Base-by-base conservation (phyloP, 441 rosid genomes). In the Melastoma candidum region DNA sequence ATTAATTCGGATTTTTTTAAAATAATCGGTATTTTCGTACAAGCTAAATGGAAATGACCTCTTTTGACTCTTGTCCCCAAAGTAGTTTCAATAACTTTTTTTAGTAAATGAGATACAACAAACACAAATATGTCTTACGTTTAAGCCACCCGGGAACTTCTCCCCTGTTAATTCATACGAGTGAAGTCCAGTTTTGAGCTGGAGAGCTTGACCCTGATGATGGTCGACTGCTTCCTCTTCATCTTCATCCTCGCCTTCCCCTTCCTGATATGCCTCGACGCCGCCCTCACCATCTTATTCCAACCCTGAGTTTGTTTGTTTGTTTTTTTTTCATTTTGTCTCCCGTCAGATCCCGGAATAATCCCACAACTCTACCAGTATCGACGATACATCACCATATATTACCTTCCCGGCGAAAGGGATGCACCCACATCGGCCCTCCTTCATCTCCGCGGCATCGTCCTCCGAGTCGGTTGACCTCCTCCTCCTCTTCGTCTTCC, bases 241-340 rank as follows among this genome's bases (percentile, higher is more conserved):
- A 29, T 29, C 22, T 17, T 17, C 22, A 17, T 17, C 22, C 22
- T 17, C 22, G 22, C 22, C 76, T 54, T 61, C 47, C 69, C 82
- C 29, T 52, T 52, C 89, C 83, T 88, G 72, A 85, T 83, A 54
- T 78, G 97, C 56, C 71, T 88, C 0, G 85, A 58, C 4, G 92
- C 95, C 17, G 85, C 87, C 65, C 75, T 85, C 51, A 85, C 59
- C 70, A 81, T 51, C 65, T 79, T 80, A 56, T 57, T 66, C 87
- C 85, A 85, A 13, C 86, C 83, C 95, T 88, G 22, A 8, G 26
- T 43, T 32, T 29, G 7, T 29, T 29, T 7, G 7, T 22, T 49
- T 10, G 2, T 4, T 26, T 26, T 5, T 10, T 49, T 12, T 43
- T 46, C 13, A 58, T 41, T 45, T 26, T 46, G 45, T 9, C 22